These are phyloP conservation scores for Saprolegnia diclina DNA, from an alignment of 352 stramenopile species.

Conservation along the genomic window DNA sequence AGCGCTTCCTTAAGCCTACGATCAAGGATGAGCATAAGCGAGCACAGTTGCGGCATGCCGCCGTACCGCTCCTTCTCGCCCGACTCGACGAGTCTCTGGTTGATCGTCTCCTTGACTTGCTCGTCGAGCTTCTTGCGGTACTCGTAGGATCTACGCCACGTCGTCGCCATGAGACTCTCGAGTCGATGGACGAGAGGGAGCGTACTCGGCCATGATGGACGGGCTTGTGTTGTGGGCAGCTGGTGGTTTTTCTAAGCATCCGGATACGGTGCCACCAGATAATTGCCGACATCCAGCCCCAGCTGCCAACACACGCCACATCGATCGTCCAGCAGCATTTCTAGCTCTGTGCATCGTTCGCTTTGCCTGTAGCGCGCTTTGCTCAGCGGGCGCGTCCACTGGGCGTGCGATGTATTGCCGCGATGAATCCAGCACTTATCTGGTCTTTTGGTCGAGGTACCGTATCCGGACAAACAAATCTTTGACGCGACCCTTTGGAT, in stretches of 20 bases:
- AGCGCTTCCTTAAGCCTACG: conserved; percentile 81
- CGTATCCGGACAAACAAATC: neutral
- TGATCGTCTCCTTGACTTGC: conserved; percentile 67
- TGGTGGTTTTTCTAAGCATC: too few relatives aligned
- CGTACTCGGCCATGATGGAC: conserved; percentile 12
- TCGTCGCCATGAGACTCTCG: neutral
- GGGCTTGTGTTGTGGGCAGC: neutral
- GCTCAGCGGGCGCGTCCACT: too few relatives aligned
- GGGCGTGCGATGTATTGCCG: neutral
- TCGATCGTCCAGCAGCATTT: too few relatives aligned
- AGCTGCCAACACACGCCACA: too few relatives aligned
- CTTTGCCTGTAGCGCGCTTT: too few relatives aligned
- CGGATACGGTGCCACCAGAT: too few relatives aligned
- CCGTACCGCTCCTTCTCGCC: conserved; percentile 72
- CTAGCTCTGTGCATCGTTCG: too few relatives aligned
- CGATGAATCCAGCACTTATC: too few relatives aligned
- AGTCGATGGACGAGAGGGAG: neutral
- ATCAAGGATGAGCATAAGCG: neutral
- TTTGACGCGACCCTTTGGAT: neutral
- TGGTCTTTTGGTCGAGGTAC: too few relatives aligned
- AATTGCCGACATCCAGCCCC: too few relatives aligned
- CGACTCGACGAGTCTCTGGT: conserved; percentile 82
- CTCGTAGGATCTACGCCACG: conserved; percentile 28
- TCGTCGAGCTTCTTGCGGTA: conserved; percentile 62
- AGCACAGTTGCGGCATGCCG: neutral